Evolutionary conservation across 805 yeast genomes (phyloP), one percentile per base, ranked within the genome.

Genomic region (Metschnikowia cubensis): DNA sequence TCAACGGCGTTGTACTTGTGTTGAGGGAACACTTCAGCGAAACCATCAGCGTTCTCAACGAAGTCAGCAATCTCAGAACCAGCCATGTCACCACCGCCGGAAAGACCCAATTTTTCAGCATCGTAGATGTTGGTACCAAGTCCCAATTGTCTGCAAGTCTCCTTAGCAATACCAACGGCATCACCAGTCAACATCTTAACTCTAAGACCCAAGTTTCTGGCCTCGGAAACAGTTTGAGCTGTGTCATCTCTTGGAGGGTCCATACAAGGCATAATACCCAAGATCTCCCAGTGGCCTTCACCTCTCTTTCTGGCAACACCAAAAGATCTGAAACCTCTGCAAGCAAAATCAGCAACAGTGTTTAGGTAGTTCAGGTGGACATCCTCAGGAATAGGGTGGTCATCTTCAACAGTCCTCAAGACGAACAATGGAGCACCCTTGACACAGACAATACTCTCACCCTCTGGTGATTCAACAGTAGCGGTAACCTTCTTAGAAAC

Each of bases 221-320:
- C 97, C 78, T 90, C 97, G 74, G 79, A 73, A 70, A 90, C 94
- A 70, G 97, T 90, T 68, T 84, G 83, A 66, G 95, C 96, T 79
- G 97, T 90, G 76, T 90, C 97, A 77, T 90, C 96, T 84, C 97
- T 87, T 77, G 97, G 97, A 68, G 97, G 97, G 77, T 90, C 97
- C 91, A 88, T 87, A 79, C 96, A 89, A 75, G 97, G 97, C 96
- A 90, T 89, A 73, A 90, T 91, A 73, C 97, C 97, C 69, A 90
- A 79, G 64, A 90, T 89, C 79, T 90, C 96, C 96, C 96, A 90
- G 84, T 88, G 95, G 66, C 95, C 95, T 76, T 89, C 96, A 77
- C 95, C 96, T 81, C 96, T 85, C 89, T 89, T 89, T 83, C 97
- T 88, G 60, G 97, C 97, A 79, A 90, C 96, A 85, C 97, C 97